Evolutionary conservation across 257 asterid genomes (phyloP).

Genomic region (Jasminum sambac): DNA sequence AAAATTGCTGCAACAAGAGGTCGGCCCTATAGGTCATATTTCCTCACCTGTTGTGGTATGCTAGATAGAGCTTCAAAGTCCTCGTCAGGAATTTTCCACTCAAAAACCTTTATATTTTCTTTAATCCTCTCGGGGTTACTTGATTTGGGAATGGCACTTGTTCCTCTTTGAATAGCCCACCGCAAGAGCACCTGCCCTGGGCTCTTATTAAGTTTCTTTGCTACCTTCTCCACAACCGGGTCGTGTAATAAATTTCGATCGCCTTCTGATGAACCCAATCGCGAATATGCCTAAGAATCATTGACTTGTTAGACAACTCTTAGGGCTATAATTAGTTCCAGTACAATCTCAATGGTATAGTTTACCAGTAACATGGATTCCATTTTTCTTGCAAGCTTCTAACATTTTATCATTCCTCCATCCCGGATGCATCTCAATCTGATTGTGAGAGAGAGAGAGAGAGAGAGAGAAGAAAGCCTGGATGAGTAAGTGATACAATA

Average conservation of each 20-base stretch:
- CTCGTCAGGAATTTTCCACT: conserved; percentile 56
- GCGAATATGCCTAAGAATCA: conserved; percentile 61
- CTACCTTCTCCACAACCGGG: conserved; percentile 52
- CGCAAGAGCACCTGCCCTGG: conserved; percentile 71
- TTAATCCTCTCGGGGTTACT: conserved; percentile 47
- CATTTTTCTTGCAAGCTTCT: conserved; percentile 54
- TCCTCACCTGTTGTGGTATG: conserved; percentile 59
- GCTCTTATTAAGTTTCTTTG: conserved; percentile 56
- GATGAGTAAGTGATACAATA: not conserved
- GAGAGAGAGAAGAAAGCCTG: too few species aligned
- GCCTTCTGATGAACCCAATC: conserved; percentile 49
- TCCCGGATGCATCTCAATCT: conserved; percentile 94
- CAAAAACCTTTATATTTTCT: conserved; percentile 55
- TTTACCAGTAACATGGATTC: conserved; percentile 59
- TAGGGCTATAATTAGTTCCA: not conserved
- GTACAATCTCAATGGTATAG: not conserved
- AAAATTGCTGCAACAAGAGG: too few species aligned
- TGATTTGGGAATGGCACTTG: conserved; percentile 64
- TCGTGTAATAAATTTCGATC: conserved; percentile 55
- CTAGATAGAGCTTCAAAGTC: conserved; percentile 57
- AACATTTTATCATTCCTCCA: conserved; percentile 86
- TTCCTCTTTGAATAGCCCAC: conserved; percentile 81
- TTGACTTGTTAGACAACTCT: not conserved
- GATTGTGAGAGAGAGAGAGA: too few species aligned
- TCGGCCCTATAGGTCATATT: too few species aligned